A percentile compares a stretch with the other conserved stretches of the same genome.
Conservation (phyloP, 208 protist species). For the Leishmania mexicana region DNA sequence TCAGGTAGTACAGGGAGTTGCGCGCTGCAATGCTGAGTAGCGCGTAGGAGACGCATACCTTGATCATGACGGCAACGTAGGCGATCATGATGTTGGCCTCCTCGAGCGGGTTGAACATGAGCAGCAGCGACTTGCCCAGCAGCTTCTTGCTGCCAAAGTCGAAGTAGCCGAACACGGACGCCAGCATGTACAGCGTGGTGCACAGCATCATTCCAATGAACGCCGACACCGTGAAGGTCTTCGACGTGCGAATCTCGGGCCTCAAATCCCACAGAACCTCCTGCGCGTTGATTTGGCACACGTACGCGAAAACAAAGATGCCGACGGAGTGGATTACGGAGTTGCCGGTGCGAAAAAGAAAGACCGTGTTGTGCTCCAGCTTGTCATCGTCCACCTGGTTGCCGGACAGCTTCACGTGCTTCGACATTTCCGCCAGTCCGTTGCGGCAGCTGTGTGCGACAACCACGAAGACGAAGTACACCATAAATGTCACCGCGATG, state of each 20-base stretch:
- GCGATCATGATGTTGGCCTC: conserved; percentile 46
- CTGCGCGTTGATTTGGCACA: conserved; percentile 57
- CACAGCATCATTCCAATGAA: conserved; percentile 55
- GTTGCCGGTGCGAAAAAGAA: conserved; percentile 51
- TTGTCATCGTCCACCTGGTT: conserved; percentile 7
- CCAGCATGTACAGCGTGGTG: conserved; percentile 49
- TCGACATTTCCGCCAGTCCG: conserved; percentile 18
- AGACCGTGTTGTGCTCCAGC: conserved; percentile 29
- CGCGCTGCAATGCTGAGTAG: conserved; percentile 43
- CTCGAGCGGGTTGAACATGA: conserved; percentile 52
- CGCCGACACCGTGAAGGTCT: conserved; percentile 41
- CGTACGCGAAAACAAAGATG: conserved; percentile 67
- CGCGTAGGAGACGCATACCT: conserved; percentile 61
- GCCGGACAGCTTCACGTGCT: conserved; percentile 24
- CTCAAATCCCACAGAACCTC: conserved; percentile 59
- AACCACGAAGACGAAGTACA: conserved; percentile 51
- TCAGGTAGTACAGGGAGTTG: conserved; percentile 61
- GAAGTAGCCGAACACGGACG: conserved; percentile 66
- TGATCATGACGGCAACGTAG: conserved; percentile 60
- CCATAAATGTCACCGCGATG: conserved; percentile 52
- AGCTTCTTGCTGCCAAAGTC: conserved; percentile 56
- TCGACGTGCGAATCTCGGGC: conserved; percentile 24
- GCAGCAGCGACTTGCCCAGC: conserved; percentile 51
- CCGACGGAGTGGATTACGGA: conserved; percentile 30
- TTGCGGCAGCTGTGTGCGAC: conserved; percentile 41